Evolutionary conservation across 495 filamentous ascomycete genomes (phyloP).

Genomic region (Aspergillus haitiensis): DNA sequence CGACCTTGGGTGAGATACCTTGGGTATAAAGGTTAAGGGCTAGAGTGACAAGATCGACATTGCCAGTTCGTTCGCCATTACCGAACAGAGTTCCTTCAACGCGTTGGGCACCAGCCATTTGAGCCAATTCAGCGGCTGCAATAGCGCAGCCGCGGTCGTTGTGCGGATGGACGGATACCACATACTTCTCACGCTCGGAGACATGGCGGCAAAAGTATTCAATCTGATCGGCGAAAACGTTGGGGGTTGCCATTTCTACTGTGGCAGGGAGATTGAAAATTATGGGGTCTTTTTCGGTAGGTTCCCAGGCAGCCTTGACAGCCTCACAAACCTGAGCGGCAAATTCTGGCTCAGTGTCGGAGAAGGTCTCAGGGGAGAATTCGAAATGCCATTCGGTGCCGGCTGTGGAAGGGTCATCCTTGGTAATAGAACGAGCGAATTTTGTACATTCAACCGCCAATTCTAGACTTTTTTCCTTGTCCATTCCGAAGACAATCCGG

Average conservation of each 20-base stretch:
- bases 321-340: conserved; percentile 85
- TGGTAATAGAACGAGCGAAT: conserved; percentile 86
- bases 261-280: conserved; percentile 98
- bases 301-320: conserved; percentile 94
- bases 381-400: conserved; percentile 90
- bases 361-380: conserved; percentile 97
- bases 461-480: conserved; percentile 76
- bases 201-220: conserved; percentile 91
- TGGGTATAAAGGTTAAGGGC: conserved; percentile 97
- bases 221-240: conserved; percentile 94
- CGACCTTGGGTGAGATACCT: conserved; percentile 81
- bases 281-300: conserved; percentile 76
- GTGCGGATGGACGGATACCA: conserved; percentile 84
- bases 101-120: conserved; percentile 96
- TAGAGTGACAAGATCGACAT: conserved; percentile 93
- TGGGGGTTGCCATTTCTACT: conserved; percentile 94
- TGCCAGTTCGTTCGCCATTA: conserved; percentile 94
- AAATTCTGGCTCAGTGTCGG: conserved; percentile 83
- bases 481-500: conserved; percentile 83
- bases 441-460: conserved; percentile 85
- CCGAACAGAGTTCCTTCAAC: conserved; percentile 96
- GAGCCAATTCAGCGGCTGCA: conserved; percentile 86
- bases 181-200: conserved; percentile 75
- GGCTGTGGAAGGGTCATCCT: conserved; percentile 77
- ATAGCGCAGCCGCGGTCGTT: conserved; percentile 92